A percentile compares a stretch with the other conserved stretches of the same genome.
These are phyloP conservation scores for Tillandsia leiboldiana DNA, from an alignment of 176 grass and related monocot genomes.

Conservation along the genomic window DNA sequence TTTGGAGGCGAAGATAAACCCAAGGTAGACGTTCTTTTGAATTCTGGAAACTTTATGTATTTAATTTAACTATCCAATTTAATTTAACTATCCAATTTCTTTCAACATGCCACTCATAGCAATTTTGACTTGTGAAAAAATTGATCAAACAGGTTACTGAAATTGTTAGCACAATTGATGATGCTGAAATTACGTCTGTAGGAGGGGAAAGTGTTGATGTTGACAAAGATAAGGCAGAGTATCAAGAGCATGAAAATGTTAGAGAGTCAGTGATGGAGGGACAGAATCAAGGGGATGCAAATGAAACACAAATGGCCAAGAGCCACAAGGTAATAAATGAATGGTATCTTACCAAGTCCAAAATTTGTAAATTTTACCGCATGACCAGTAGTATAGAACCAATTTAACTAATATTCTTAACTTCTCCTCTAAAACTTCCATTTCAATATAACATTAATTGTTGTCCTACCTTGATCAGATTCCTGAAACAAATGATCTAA, in stretches of 20 bases:
- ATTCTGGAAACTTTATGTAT: not conserved
- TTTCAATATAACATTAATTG: not conserved
- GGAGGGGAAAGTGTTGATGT: not conserved
- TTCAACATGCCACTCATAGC: not conserved
- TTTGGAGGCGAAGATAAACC: not conserved
- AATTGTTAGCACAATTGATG: not conserved
- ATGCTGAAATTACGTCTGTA: not conserved
- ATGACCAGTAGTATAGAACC: not conserved
- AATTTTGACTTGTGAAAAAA: not conserved
- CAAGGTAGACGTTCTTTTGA: not conserved
- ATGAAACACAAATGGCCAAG: not conserved
- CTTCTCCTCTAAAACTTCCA: not conserved
- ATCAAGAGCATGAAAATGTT: constrained; percentile 11
- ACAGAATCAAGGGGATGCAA: not conserved
- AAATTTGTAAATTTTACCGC: not conserved
- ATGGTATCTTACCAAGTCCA: not conserved
- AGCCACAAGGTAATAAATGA: not conserved
- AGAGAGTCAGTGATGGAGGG: constrained; percentile 5
- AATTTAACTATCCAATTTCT: not conserved
- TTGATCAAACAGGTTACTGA: not conserved
- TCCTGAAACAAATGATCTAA: constrained; percentile 1
- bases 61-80: too few relatives aligned
- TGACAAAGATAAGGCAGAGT: not conserved
- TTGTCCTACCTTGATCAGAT: constrained; percentile 5
- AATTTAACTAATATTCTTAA: not conserved